A percentile compares a stretch with the other conserved stretches of the same genome.
phyloP scores from a whole-genome alignment of 768 basidiomycete genomes.

The Clavulina sp. region DNA sequence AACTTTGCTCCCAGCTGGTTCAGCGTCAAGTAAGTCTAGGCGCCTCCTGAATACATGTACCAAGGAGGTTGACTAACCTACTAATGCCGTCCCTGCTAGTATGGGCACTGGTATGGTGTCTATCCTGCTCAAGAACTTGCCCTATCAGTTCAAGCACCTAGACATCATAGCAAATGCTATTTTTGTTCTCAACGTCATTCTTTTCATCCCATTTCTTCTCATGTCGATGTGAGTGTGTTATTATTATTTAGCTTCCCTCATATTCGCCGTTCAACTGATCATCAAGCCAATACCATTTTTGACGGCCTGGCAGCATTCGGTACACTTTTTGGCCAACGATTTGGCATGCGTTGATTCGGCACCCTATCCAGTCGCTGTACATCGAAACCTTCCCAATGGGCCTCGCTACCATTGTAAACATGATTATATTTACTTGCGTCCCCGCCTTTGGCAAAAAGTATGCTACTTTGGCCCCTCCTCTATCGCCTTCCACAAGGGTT shows the following conservation, averaged over 20 bases:
- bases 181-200: background rate
- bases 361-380: constrained; percentile 12
- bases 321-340: constrained; percentile 37
- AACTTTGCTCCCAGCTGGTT: background rate
- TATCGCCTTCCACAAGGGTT: too few species aligned
- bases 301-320: too few species aligned
- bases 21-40: background rate
- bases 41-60: background rate
- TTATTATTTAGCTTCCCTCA: too few species aligned
- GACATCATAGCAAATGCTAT: background rate
- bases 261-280: too few species aligned
- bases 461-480: too few species aligned
- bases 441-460: too few species aligned
- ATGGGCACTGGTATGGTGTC: background rate
- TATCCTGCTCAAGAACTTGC: background rate
- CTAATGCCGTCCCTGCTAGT: background rate
- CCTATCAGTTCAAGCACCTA: background rate
- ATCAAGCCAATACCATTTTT: too few species aligned
- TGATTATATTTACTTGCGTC: too few species aligned
- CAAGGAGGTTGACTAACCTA: background rate
- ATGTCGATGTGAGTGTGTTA: background rate
- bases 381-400: constrained; percentile 36
- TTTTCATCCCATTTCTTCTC: background rate
- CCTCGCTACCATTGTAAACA: constrained; percentile 37
- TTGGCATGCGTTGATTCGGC: constrained; percentile 28